phyloP scores from a whole-genome alignment of 225 moss, liverwort and hornwort genomes.

The Physcomitrium patens region DNA sequence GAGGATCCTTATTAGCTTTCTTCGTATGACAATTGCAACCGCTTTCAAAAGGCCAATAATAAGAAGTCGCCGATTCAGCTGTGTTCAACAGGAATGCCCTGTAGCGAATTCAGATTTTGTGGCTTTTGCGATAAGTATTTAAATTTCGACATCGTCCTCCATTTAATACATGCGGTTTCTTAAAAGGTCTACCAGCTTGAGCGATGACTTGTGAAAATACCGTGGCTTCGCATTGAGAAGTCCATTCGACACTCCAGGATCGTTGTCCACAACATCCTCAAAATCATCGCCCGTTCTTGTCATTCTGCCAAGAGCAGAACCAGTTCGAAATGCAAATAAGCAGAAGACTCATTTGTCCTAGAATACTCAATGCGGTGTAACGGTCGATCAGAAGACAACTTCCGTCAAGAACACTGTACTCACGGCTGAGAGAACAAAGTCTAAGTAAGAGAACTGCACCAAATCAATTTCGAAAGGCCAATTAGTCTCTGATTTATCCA shows the following conservation, averaged over 20 bases:
- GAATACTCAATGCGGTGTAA: neutral
- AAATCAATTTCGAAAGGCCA: neutral
- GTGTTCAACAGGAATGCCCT: neutral
- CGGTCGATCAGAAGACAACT: no score
- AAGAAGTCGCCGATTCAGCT: neutral
- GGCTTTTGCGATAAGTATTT: neutral
- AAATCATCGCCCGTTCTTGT: constrained; percentile 78
- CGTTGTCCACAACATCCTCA: constrained; percentile 74
- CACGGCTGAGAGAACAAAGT: no score
- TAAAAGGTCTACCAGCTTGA: constrained; percentile 80
- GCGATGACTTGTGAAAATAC: constrained; percentile 89
- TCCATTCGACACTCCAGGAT: constrained; percentile 38
- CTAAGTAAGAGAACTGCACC: no score
- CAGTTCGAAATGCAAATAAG: neutral
- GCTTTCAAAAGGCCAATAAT: neutral
- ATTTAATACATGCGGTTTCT: constrained; percentile 67
- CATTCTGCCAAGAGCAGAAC: constrained; percentile 50
- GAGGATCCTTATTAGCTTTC: constrained; percentile 90
- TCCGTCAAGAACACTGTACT: no score
- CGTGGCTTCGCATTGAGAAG: constrained; percentile 49
- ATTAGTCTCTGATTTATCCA: neutral
- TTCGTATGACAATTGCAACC: constrained; percentile 43
- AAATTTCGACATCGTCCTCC: neutral
- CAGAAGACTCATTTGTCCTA: neutral
- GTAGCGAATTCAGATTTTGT: constrained; percentile 8